phyloP scores from a whole-genome alignment of 306 rosid genomes.

The Rosa rugosa region DNA sequence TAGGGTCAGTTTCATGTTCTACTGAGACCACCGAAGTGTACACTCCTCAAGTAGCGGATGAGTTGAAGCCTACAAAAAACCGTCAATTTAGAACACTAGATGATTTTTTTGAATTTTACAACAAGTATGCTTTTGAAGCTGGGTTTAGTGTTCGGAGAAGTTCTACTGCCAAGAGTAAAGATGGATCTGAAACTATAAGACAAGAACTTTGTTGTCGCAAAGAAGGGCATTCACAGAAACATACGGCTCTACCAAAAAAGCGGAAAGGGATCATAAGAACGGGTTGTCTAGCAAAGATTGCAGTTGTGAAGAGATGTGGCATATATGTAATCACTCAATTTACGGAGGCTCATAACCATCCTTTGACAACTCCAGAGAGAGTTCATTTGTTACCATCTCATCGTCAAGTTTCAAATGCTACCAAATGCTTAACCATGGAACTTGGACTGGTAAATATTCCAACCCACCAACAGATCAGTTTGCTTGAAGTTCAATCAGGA shows the following conservation, averaged over 20 bases:
- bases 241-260: neutral
- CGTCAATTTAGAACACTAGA: neutral
- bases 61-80: neutral
- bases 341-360: neutral
- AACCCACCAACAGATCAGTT: neutral
- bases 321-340: neutral
- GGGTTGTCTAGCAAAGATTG: neutral
- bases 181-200: neutral
- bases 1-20: too few species aligned
- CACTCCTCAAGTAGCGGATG: neutral
- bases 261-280: neutral
- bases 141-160: neutral
- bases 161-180: neutral
- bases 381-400: slow-evolving; percentile 4
- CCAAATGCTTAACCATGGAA: neutral
- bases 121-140: neutral
- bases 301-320: neutral
- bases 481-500: neutral
- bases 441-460: neutral
- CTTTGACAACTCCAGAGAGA: neutral
- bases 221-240: neutral
- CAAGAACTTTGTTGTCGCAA: neutral
- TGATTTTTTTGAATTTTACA: neutral
- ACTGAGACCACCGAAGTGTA: neutral
- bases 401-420: neutral